Base-by-base conservation (phyloP, 306 rosid species). In the Ormosia semicastrata region DNA sequence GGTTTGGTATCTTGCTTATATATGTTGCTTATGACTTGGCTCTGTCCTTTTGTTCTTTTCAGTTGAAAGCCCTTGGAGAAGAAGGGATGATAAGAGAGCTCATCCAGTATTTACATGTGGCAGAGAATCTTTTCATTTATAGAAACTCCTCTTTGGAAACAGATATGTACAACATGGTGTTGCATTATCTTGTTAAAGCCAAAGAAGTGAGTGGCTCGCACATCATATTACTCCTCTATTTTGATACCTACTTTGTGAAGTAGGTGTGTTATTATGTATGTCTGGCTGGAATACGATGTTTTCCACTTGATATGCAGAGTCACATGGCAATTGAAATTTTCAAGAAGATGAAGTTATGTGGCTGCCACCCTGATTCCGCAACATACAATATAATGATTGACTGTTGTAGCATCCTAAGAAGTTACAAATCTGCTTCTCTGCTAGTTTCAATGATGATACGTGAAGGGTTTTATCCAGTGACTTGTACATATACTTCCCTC, bases 61-160 rank as follows among this genome's bases (percentile, higher is more conserved):
- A 91, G 98, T 76, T 94, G 86, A 91, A 77, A 68, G 94, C 94
- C 86, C 87, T 94, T 58, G 98, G 98, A 80, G 86, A 87, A 72
- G 97, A 93, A 84, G 90, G 91, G 72, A 94, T 94, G 97, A 86
- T 80, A 77, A 78, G 63, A 82, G 91, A 83, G 82, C 67, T 92
- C 85, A 79, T 93, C 78, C 89, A 88, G 50, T 91, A 91, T 85
- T 90, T 94, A 73, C 80, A 82, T 7, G 83, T 83, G 81, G 97
- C 98, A 9, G 97, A 94, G 81, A 89, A 83, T 82, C 88, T 88
- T 74, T 93, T 91, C 81, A 65, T 83, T 73, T 85, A 73, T 73
- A 85, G 81, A 53, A 71, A 82, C 67, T 84, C 87, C 77, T 50
- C 82, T 79, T 68, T 85, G 80, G 88, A 90, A 85, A 84, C 83